phyloP scores from a whole-genome alignment of 257 asterid genomes.

The Echites panduratus region DNA sequence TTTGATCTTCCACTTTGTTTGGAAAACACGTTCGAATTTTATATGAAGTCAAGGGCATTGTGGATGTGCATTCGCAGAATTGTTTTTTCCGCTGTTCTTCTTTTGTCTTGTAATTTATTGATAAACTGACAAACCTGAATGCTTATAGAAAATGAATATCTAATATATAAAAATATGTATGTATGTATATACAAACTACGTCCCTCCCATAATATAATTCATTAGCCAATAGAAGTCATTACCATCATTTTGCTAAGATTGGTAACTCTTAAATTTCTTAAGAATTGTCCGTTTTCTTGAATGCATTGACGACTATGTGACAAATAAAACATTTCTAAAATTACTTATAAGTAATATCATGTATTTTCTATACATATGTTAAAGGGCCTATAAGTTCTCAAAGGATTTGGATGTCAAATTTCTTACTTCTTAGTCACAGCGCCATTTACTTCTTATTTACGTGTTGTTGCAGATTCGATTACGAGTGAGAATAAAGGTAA shows the following conservation, averaged over 20 bases:
- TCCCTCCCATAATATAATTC: too few species aligned
- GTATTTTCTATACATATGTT: not conserved
- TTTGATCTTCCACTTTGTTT: not conserved
- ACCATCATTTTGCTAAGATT: too few species aligned
- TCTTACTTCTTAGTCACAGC: not conserved
- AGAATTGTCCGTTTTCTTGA: not conserved
- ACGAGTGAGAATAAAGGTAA: slow-evolving; percentile 26
- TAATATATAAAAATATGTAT: too few species aligned
- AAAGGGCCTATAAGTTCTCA: not conserved
- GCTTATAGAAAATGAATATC: not conserved
- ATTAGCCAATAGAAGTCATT: too few species aligned
- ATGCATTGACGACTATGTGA: too few species aligned
- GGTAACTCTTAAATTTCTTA: too few species aligned
- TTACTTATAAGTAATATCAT: too few species aligned
- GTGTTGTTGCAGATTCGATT: slow-evolving; percentile 16
- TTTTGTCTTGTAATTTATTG: not conserved
- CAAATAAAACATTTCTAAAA: too few species aligned
- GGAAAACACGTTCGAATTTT: not conserved
- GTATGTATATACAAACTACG: too few species aligned
- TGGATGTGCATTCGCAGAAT: not conserved
- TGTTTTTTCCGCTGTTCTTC: not conserved
- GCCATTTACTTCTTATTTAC: not conserved
- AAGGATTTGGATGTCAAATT: not conserved
- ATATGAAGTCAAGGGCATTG: not conserved
- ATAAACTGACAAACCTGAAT: not conserved